Evolutionary conservation across 495 filamentous ascomycete species (phyloP).

Genomic region (Penicillium herquei): DNA sequence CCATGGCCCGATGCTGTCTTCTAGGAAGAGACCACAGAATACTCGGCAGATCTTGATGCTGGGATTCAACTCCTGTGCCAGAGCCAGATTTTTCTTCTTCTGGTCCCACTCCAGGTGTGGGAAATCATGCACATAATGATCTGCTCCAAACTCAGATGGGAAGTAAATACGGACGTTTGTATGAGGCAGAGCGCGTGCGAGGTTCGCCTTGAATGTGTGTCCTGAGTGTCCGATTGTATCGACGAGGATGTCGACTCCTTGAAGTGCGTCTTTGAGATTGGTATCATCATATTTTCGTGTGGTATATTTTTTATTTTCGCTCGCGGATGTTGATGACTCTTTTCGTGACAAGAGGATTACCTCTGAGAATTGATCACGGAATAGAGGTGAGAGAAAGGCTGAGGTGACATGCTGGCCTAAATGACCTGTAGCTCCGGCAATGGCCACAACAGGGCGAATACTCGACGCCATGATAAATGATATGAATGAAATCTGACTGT

Average conservation of each 20-base stretch:
- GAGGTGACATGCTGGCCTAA: constrained; percentile 22
- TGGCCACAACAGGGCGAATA: constrained; percentile 19
- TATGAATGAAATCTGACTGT: too few species aligned
- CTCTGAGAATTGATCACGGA: constrained; percentile 19
- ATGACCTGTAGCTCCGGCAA: constrained; percentile 28
- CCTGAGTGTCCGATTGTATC: constrained; percentile 23
- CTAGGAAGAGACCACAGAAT: constrained; percentile 27
- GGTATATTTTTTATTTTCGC: constrained; percentile 5
- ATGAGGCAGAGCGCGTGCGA: constrained; percentile 16
- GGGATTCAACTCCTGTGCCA: constrained; percentile 9
- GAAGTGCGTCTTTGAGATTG: constrained; percentile 16
- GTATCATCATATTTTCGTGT: constrained; percentile 19
- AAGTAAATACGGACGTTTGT: constrained; percentile 22
- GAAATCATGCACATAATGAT: constrained; percentile 30
- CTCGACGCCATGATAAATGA: too few species aligned
- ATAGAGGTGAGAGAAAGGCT: constrained; percentile 21
- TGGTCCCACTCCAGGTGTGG: constrained; percentile 25
- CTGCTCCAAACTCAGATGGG: constrained; percentile 31
- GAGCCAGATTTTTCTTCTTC: constrained; percentile 24
- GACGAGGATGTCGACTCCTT: constrained; percentile 22
- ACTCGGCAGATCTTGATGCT: constrained; percentile 25
- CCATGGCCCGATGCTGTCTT: constrained; percentile 30
- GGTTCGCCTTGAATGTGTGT: constrained; percentile 22
- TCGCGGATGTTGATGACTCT: constrained; percentile 4
- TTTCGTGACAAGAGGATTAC: constrained; percentile 24